Percentiles rank a stretch among this genome's conserved stretches.
These are phyloP conservation scores for Phytophthora sansomeana DNA, from an alignment of 352 stramenopile species.

Conservation along the genomic window DNA sequence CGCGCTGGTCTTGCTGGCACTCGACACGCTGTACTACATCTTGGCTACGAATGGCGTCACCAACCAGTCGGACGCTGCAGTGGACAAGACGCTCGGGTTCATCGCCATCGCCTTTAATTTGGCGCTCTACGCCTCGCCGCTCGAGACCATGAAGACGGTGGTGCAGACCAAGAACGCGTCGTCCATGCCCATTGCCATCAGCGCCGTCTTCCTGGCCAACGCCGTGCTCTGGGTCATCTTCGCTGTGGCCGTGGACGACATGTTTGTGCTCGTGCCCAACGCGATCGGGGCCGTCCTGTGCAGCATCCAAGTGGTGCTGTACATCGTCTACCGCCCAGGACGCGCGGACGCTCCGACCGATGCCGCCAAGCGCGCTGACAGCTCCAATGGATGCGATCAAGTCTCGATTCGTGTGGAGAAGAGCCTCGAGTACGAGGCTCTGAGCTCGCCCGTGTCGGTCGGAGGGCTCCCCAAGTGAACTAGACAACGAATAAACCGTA, in stretches of 20 bases:
- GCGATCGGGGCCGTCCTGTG: slow-evolving; percentile 43
- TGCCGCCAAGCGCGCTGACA: slow-evolving; percentile 4
- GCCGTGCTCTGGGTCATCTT: slow-evolving; percentile 60
- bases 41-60: slow-evolving; percentile 37
- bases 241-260: slow-evolving; percentile 39
- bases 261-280: slow-evolving; percentile 50
- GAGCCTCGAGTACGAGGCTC: slow-evolving; percentile 17
- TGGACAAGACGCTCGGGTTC: slow-evolving; percentile 44
- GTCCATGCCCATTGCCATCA: slow-evolving; percentile 57
- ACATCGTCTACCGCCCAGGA: slow-evolving; percentile 44
- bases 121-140: slow-evolving; percentile 52
- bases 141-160: slow-evolving; percentile 54
- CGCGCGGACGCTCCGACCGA: background rate
- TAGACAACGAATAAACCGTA: background rate
- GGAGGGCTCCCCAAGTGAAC: slow-evolving; percentile 5
- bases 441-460: slow-evolving; percentile 11
- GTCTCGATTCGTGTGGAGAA: slow-evolving; percentile 12
- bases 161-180: slow-evolving; percentile 46
- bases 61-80: slow-evolving; percentile 31
- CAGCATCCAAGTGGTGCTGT: slow-evolving; percentile 50
- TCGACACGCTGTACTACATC: slow-evolving; percentile 45
- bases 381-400: slow-evolving; percentile 8
- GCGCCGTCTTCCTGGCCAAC: slow-evolving; percentile 46
- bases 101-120: slow-evolving; percentile 53
- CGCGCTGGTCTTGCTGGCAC: slow-evolving; percentile 22